These are phyloP conservation scores for Tuber melanosporum DNA, from an alignment of 495 filamentous ascomycete species.

Conservation along the genomic window DNA sequence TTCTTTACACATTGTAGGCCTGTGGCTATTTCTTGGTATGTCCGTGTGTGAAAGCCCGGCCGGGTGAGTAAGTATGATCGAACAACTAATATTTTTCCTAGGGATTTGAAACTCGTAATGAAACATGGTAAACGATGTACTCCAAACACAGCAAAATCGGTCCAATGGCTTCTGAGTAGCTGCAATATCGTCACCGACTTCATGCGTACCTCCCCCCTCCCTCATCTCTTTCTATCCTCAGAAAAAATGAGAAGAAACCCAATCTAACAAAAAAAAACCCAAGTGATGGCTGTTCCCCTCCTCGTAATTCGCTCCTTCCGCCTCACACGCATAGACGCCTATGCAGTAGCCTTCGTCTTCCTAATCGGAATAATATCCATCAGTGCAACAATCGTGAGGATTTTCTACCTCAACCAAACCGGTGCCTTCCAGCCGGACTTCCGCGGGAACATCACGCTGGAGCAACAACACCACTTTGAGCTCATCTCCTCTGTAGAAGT, in stretches of 20 bases:
- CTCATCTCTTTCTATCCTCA: background rate
- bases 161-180: background rate
- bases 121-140: background rate
- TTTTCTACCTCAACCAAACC: background rate
- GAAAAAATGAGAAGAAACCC: background rate
- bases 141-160: background rate
- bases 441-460: background rate
- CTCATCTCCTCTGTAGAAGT: background rate
- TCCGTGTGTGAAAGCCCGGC: background rate
- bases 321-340: background rate
- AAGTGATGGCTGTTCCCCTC: background rate
- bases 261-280: background rate
- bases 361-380: background rate
- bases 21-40: background rate
- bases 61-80: background rate
- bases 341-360: constrained; percentile 1
- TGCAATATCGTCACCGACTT: background rate
- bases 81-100: background rate
- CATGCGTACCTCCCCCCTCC: background rate
- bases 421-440: background rate
- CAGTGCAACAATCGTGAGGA: background rate
- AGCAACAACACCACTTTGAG: background rate
- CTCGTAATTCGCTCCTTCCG: constrained; percentile 1
- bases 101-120: background rate
- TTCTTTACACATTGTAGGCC: background rate